Base-by-base conservation (phyloP, 1,284 basidiomycete genomes). In the Ceratobasidium sp. region DNA sequence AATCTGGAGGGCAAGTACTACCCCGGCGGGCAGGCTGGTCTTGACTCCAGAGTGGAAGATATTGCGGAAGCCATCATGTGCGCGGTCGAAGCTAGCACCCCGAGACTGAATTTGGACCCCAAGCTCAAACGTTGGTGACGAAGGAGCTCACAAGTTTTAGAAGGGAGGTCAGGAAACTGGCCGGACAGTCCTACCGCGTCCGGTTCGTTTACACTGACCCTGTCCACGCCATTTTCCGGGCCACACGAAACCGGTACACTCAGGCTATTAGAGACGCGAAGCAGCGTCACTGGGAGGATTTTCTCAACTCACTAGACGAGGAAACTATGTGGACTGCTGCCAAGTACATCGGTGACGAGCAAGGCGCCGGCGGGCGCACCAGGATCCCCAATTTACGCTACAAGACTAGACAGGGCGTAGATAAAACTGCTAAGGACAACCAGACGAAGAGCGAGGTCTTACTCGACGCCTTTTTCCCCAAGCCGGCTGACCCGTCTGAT, bases 381-480 rank as follows among this genome's bases (percentile, higher is more conserved):
- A 3, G 67, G 20, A 59, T 78, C 23, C 78, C 78, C 5, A 70
- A 48, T 48, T 17, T 48, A 7, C 7, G 17, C 9, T 48, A 48
- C 46, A 48, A 7, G 7, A 7, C 9, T 17, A 7, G 9, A 57
- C 12, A 57, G 12, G 54, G 54, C n/a, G 10, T n/a, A n/a, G 7
- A 7, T 10, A 10, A 9, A 56, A 71, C 13, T 59, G 48, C 48
- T 13, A 42, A 44, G 9, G 17, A 48, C 10, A 56, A 79, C 59
- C 54, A 26, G 3, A 77, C 40, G 9, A 79, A 79, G 62, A 38
- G 78, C 40, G 4, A 42, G 17, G 44, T 75, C n/a, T 40, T 79
- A 20, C 52, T 54, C 15, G 33, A 67, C 5, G 54, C 79, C 15
- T 79, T 78, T 62, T 79, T 79, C 79, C 79, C 77, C 44, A 38